Evolutionary conservation across 805 yeast species (phyloP), one percentile per base, ranked within the genome.

Genomic region (Peterozyma toletana): DNA sequence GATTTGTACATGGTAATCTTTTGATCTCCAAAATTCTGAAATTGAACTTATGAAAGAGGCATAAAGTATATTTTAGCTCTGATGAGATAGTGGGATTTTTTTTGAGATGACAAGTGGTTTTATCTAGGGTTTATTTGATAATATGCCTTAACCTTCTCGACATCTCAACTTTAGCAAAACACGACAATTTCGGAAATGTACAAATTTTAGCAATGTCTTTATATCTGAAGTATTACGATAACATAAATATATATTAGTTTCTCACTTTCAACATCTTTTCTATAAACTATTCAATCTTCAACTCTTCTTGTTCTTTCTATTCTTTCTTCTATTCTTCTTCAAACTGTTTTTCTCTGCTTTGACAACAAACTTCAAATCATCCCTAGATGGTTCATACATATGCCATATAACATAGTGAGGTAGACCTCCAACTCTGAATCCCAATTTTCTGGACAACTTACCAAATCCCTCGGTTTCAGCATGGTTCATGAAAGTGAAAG

Each of bases 401-500:
- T 87, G 96, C 96, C 96, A 87, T 37, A 87, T 68, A 0, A 90
- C 86, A 61, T 87, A 88, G 64, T 88, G 90, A 4, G 96, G 96
- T 50, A 88, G 70, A 0, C 96, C 96, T 34, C 89, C 93, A 11
- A 88, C 95, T 48, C 68, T 68, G 62, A 75, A 86, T 5, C 95
- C 95, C 84, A 86, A 83, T 49, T 69, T 67, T 52, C 71, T 81
- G 16, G 89, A 80, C 82, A 88, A 71, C 55, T 85, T 85, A 33
- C 95, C 95, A 64, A 85, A 85, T 1, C 88, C 93, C 59, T 86
- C 95, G 1, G 95, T 86, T 59, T 86, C 95, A 0, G 95, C 95
- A 62, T 86, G 95, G 56, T 86, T 86, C 64, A 78, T 73, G 58
- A 85, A 84, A 1, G 93, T 82, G 54, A 84, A 85, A 1, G 93